Evolutionary conservation across 352 stramenopile species (phyloP), one percentile per base, ranked within the genome.

Genomic region (Pythium vanterpoolii): DNA sequence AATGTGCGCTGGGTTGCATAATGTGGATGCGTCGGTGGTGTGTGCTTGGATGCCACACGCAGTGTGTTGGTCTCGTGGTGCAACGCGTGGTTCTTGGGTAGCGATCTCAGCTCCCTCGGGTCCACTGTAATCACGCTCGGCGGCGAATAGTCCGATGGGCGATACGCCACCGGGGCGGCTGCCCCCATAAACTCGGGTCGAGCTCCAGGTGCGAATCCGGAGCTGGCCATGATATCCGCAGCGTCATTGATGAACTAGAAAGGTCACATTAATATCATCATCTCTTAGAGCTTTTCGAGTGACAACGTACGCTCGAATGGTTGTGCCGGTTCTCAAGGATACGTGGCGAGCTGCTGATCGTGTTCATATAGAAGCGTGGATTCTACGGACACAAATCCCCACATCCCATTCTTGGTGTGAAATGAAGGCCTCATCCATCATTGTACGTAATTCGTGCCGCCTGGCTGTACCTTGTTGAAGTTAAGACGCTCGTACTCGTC

Each of bases 201-300:
- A 1, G 67, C 56, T 27, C 76, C 71, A 1, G 70, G 72, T 21
- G 79, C 80, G 24, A 86, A 72, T 0, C 63, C 66, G 0, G 78
- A 90, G 45, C 75, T 90, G n/a, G 77, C 78, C 53, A 79, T 60
- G 39, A 78, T 50, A 47, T 90, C 82, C 0, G 77, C 64, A 7
- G 72, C 66, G 30, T 87, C 73, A 64, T 86, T 89, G 57, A 88
- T 82, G 44, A 88, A 89, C 79, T 90, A 34, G n/a, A n/a, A n/a
- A n/a, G n/a, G n/a, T n/a, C n/a, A n/a, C n/a, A n/a, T n/a, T n/a
- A n/a, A n/a, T n/a, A n/a, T n/a, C n/a, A n/a, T n/a, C n/a, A n/a
- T n/a, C n/a, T n/a, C n/a, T n/a, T n/a, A n/a, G n/a, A n/a, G n/a
- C n/a, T n/a, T n/a, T n/a, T n/a, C n/a, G n/a, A n/a, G n/a, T n/a